These are phyloP conservation scores for Tetracladium maxilliforme DNA, from an alignment of 2,329 filamentous ascomycete genomes.

Conservation along the genomic window DNA sequence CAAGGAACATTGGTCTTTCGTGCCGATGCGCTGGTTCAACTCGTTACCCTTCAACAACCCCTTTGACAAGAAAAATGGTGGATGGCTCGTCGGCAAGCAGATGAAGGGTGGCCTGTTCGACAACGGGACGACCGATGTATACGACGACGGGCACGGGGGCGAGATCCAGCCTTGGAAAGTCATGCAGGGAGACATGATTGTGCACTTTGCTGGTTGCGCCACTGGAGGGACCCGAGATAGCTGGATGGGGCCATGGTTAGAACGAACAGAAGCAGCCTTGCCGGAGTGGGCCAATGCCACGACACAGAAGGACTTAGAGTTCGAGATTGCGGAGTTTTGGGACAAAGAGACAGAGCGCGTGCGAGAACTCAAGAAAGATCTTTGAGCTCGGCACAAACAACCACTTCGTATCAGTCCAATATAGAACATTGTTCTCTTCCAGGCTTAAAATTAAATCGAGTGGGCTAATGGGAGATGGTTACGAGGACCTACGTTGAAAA, in stretches of 20 bases:
- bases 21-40: conserved; percentile 18
- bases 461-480: too few relatives aligned
- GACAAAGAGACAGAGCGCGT: too few relatives aligned
- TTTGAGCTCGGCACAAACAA: too few relatives aligned
- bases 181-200: conserved; percentile 14
- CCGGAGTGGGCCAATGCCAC: conserved; percentile 14
- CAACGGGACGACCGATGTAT: conserved; percentile 12
- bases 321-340: conserved; percentile 10
- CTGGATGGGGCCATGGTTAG: conserved; percentile 16
- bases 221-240: conserved; percentile 15
- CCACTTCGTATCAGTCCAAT: too few relatives aligned
- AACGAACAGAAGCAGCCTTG: conserved; percentile 11
- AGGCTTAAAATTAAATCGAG: too few relatives aligned
- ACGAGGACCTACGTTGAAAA: too few relatives aligned
- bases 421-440: too few relatives aligned
- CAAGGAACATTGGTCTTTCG: conserved; percentile 13
- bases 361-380: too few relatives aligned
- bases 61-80: conserved; percentile 11
- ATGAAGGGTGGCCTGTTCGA: conserved; percentile 13
- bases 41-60: conserved; percentile 17
- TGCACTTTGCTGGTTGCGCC: conserved; percentile 14
- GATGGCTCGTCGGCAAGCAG: conserved; percentile 13
- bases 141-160: conserved; percentile 11
- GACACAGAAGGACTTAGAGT: conserved; percentile 5
- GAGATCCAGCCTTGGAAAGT: conserved; percentile 15